Evolutionary conservation across 1,284 basidiomycete genomes (phyloP).

Genomic region (Malassezia cuniculi): DNA sequence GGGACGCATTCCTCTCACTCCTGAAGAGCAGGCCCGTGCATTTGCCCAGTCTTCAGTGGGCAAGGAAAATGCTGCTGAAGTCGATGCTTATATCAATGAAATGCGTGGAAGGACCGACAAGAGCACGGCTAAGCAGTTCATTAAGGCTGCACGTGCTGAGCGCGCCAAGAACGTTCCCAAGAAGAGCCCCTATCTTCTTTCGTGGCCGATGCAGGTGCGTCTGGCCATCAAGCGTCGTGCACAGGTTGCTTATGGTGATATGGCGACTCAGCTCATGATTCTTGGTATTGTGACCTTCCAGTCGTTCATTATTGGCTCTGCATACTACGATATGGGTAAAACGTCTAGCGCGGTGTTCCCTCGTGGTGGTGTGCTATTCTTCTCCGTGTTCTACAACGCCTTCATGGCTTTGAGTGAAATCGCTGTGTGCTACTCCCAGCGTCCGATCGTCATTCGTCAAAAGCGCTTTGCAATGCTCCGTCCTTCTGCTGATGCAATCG

Average conservation of each 20-base stretch:
- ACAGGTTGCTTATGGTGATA: constrained; percentile 56
- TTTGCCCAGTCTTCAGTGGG: constrained; percentile 19
- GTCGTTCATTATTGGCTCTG: constrained; percentile 53
- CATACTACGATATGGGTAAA: constrained; percentile 57
- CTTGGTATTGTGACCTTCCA: constrained; percentile 31
- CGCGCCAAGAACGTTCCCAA: constrained; percentile 17
- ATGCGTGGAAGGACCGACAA: constrained; percentile 2
- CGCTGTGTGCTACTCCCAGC: constrained; percentile 15
- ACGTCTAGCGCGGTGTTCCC: constrained; percentile 61
- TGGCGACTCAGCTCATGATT: constrained; percentile 41
- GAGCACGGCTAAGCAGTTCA: constrained; percentile 17
- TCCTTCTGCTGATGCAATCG: constrained; percentile 18
- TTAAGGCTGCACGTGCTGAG: constrained; percentile 15
- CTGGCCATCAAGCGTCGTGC: constrained; percentile 55
- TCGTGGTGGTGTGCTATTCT: constrained; percentile 23
- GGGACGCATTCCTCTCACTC: constrained; percentile 22
- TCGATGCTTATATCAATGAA: constrained; percentile 17
- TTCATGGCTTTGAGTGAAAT: constrained; percentile 46
- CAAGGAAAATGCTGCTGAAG: constrained; percentile 13
- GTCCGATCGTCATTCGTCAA: constrained; percentile 27
- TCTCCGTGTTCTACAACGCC: constrained; percentile 45
- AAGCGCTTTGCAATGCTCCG: constrained; percentile 21
- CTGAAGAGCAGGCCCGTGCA: constrained; percentile 21
- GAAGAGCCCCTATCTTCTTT: constrained; percentile 21
- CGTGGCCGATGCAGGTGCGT: constrained; percentile 49